Evolutionary conservation across 1,284 basidiomycete genomes (phyloP), one percentile per base, ranked within the genome.

Genomic region (Mycena sp.): DNA sequence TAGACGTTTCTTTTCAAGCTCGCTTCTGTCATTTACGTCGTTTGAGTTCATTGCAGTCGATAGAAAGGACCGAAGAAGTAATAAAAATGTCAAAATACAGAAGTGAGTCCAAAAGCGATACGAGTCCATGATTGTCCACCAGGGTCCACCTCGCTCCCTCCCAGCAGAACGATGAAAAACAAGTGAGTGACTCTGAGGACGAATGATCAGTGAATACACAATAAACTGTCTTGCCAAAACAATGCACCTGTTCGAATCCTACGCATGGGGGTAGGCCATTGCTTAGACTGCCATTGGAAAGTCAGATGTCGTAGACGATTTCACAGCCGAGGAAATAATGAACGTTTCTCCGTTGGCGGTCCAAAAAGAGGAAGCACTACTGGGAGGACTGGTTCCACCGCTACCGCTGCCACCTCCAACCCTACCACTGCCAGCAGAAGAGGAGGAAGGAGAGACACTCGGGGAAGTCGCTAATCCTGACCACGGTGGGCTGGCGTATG

Each of bases 301-400:
- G n/a, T n/a, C n/a, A n/a, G 44, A 9, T 12, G 30, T 9, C n/a
- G 52, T 45, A 10, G 58, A 32, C 1, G 32, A 44, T 17, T 43
- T 41, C 25, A 28, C 38, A 37, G 44, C 25, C 9, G 43, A 50
- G n/a, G 50, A 48, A 9, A 46, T 43, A n/a, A 30, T 46, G 19
- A 32, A 29, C 2, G 19, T 38, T 26, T 53, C 44, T 7, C 58
- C 32, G 30, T 12, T 46, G 4, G 51, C 26, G 26, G 37, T 50
- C 59, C 52, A 55, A 12, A 17, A 21, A 6, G 51, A 61, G 32
- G 58, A 54, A 17, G 38, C 21, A 23, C 59, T 49, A 26, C 51
- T 49, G 29, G 51, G 45, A 26, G 37, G 45, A 43, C 29, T 53
- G 1, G 28, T 32, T 35, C 29, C 44, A 4, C 14, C 30, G 29